Evolutionary conservation across 179 eudicot species (phyloP).

Genomic region (Carnegiea gigantea): DNA sequence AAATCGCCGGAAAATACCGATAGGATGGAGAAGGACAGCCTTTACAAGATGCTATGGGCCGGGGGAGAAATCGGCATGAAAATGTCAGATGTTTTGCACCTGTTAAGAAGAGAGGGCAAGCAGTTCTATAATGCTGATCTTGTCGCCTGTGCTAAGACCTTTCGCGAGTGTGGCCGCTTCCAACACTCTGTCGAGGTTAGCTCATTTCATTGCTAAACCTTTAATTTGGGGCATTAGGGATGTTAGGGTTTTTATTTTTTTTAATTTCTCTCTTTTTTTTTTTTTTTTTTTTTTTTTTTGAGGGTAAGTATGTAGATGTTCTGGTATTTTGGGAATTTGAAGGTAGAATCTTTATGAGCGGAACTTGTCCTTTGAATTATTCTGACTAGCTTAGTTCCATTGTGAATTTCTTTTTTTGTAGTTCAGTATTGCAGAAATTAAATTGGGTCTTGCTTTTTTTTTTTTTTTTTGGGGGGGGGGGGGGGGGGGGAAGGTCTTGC

Average conservation of each 20-base stretch:
- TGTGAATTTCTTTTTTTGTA: background rate
- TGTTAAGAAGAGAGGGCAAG: slow-evolving; percentile 36
- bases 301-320: no score
- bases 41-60: slow-evolving; percentile 46
- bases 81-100: slow-evolving; percentile 37
- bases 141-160: slow-evolving; percentile 41
- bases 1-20: background rate
- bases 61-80: slow-evolving; percentile 34
- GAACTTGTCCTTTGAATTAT: no score
- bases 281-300: no score
- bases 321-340: background rate
- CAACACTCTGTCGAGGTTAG: slow-evolving; percentile 56
- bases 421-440: background rate
- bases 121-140: slow-evolving; percentile 30
- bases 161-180: slow-evolving; percentile 40
- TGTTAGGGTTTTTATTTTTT: background rate
- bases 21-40: slow-evolving; percentile 19
- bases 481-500: background rate
- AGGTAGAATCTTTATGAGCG: background rate
- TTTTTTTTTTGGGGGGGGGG: background rate
- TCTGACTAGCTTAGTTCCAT: no score
- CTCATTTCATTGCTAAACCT: background rate
- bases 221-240: background rate
- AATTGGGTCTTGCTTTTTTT: background rate
- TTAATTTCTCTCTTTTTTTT: no score